These are phyloP conservation scores for Dacryopinax primogenitus DNA, from an alignment of 768 basidiomycete genomes.

Conservation along the genomic window DNA sequence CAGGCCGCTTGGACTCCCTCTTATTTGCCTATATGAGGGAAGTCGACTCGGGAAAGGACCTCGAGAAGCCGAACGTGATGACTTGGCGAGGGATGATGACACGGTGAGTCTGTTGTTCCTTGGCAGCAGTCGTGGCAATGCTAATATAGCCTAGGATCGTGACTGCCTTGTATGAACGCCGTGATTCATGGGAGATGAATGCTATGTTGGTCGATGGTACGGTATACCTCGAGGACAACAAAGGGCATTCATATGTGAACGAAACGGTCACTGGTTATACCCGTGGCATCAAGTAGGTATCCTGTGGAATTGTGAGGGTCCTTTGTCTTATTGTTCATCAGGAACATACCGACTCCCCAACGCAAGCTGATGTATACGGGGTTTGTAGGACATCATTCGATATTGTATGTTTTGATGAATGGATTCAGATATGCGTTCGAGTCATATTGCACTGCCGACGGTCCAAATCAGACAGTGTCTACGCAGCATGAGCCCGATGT, in stretches of 20 bases:
- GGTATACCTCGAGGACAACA: conserved; percentile 62
- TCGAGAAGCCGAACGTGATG: conserved; percentile 23
- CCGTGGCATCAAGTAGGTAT: no score
- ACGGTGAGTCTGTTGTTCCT: conserved; percentile 38
- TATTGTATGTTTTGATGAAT: neutral
- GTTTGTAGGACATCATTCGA: neutral
- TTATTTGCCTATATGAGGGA: conserved; percentile 43
- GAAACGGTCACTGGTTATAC: no score
- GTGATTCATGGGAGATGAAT: conserved; percentile 70
- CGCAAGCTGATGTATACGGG: conserved; percentile 59
- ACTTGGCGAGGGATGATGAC: conserved; percentile 77
- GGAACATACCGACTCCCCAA: conserved; percentile 52
- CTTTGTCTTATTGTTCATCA: conserved; percentile 22
- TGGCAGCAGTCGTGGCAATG: conserved; percentile 11
- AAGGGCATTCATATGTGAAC: neutral
- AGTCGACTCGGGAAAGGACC: conserved; percentile 27
- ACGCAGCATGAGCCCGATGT: conserved; percentile 60
- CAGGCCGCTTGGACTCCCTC: conserved; percentile 54
- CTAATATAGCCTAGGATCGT: conserved; percentile 50
- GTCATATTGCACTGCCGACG: conserved; percentile 58
- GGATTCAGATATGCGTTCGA: conserved; percentile 83
- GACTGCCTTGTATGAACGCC: conserved; percentile 68
- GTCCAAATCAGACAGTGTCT: conserved; percentile 23
- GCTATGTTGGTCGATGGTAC: conserved; percentile 62
- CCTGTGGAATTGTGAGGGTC: no score